Evolutionary conservation across 257 asterid species (phyloP).

Genomic region (Coffea eugenioides): DNA sequence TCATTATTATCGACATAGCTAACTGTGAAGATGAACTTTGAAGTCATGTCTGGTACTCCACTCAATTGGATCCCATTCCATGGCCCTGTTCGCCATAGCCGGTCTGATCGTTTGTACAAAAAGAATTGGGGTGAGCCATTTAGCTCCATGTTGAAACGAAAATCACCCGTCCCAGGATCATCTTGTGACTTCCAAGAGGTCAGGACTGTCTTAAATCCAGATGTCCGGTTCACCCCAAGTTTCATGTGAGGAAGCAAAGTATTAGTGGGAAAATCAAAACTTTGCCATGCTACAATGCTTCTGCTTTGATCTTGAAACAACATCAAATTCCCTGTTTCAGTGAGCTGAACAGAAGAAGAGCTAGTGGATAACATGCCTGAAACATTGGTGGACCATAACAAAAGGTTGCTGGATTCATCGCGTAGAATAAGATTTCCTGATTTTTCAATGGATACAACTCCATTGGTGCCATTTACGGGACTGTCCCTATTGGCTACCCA

Average conservation of each 20-base stretch:
- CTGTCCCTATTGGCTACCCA: conserved; percentile 42
- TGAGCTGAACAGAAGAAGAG: conserved; percentile 22
- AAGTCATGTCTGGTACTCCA: conserved; percentile 42
- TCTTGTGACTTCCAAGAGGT: conserved; percentile 43
- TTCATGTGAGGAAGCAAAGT: conserved; percentile 48
- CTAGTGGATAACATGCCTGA: conserved; percentile 3
- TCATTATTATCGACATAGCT: conserved; percentile 26
- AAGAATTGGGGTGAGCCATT: conserved; percentile 31
- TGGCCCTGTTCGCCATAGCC: conserved; percentile 33
- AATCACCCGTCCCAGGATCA: conserved; percentile 38
- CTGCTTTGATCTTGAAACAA: conserved; percentile 25
- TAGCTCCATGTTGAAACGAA: conserved; percentile 28
- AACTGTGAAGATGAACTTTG: conserved; percentile 28
- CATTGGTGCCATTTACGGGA: conserved; percentile 23
- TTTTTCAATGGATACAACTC: conserved; percentile 23
- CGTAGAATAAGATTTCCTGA: conserved; percentile 39
- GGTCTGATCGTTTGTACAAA: conserved; percentile 8
- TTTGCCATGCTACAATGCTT: conserved; percentile 39
- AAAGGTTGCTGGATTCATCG: conserved; percentile 6
- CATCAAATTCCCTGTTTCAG: conserved; percentile 44
- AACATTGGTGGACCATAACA: conserved; percentile 37
- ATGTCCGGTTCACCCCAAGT: conserved; percentile 27
- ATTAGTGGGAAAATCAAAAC: conserved; percentile 51
- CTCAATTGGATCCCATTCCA: conserved; percentile 38
- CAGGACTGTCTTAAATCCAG: conserved; percentile 27